Conservation (phyloP, 2,329 filamentous ascomycete genomes). For the Ciborinia camelliae region DNA sequence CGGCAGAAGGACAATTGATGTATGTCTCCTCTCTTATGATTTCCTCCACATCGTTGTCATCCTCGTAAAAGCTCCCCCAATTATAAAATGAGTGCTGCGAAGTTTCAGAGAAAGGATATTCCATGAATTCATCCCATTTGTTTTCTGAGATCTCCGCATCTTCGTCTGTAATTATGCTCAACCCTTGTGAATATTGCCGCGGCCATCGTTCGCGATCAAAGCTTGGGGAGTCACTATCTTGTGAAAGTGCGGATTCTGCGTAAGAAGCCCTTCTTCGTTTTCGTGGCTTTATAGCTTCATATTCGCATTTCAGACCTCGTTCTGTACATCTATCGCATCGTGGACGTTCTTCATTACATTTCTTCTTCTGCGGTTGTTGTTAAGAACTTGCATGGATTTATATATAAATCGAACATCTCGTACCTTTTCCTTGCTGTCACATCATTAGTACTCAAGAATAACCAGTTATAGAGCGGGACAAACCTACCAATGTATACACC, state of each 20-base stretch:
- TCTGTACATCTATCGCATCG: conserved; percentile 36
- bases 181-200: conserved; percentile 25
- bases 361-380: conserved; percentile 35
- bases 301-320: conserved; percentile 33
- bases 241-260: conserved; percentile 27
- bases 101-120: conserved; percentile 28
- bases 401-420: neutral
- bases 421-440: conserved; percentile 38
- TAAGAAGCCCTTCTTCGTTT: conserved; percentile 25
- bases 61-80: conserved; percentile 26
- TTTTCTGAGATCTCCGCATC: conserved; percentile 18
- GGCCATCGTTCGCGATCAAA: conserved; percentile 30
- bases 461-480: neutral
- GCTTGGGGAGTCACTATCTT: conserved; percentile 24
- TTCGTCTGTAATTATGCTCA: conserved; percentile 20
- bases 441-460: conserved; percentile 23
- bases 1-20: conserved; percentile 10
- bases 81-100: conserved; percentile 25
- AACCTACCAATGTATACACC: conserved; percentile 38
- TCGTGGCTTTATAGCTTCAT: conserved; percentile 37
- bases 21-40: conserved; percentile 25
- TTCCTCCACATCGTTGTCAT: conserved; percentile 31
- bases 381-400: conserved; percentile 15
- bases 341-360: conserved; percentile 37
- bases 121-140: conserved; percentile 29